Base-by-base conservation (phyloP, 2,329 filamentous ascomycete species). In the Ophiostoma sp. region DNA sequence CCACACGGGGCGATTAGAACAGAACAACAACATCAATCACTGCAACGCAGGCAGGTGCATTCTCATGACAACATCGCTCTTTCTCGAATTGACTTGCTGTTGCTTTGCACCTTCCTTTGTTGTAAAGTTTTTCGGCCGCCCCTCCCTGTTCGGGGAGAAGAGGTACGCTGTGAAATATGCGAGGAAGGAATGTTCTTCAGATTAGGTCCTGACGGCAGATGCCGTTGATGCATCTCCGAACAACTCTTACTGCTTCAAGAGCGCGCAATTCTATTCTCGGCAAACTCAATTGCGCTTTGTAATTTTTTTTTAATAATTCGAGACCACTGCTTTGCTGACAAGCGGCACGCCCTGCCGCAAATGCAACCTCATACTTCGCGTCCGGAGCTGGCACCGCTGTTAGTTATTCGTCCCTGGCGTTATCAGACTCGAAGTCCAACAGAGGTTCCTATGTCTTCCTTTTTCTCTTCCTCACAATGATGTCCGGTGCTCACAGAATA, bases 81-180 rank as follows among this genome's bases (percentile, higher is more conserved):
- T 70, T 70, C 71, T 45, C 25, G 33, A 64, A 15, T 63, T 52
- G 22, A n/a, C 31, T 33, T 22, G 33, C 48, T 70, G 48, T 55
- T 45, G 52, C 22, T 31, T 55, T 50, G 70, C 70, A 69, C 69
- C 72, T 74, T 74, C 72, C 72, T 25, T 69, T 63, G 61, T 69
- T 69, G 72, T 52, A 42, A 63, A 45, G 19, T 28, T 50, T 36
- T 7, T 50, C 50, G 33, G 36, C 12, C 39, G 71, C 55, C 42
- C 64, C 66, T 73, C 68, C 71, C 71, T 70, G 55, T 64, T 70
- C 50, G 55, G 66, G 64, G 39, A 52, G 50, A 42, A 22, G 9
- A 55, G 39, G 48, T 31, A 36, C 59, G 25, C 31, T 52, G 28
- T 15, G 45, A 52, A 64, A 55, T 36, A 69, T 22, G 66, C 55